A percentile compares a stretch with the other conserved stretches of the same genome.
Conservation (phyloP, 306 rosid genomes). For the Senna siamea region DNA sequence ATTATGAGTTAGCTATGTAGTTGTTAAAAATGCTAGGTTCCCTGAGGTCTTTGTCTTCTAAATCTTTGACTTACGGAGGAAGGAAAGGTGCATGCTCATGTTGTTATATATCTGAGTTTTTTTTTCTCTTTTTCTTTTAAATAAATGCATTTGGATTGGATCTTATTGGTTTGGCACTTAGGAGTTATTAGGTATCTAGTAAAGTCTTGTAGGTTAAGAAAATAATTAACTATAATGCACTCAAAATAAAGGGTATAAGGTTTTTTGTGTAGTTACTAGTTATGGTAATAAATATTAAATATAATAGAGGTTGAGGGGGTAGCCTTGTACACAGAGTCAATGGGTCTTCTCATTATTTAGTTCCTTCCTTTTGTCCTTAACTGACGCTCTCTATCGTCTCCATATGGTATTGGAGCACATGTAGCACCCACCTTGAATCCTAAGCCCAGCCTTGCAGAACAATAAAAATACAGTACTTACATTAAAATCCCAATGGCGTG, state of each 20-base stretch:
- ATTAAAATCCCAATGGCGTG: too few species aligned
- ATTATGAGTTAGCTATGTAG: not conserved
- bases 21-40: constrained; percentile 8
- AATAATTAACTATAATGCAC: not conserved
- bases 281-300: too few species aligned
- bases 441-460: not conserved
- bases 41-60: not conserved
- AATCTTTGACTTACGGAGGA: not conserved
- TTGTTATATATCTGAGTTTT: not conserved
- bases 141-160: not conserved
- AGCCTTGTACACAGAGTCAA: not conserved
- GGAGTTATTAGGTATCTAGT: not conserved
- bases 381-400: not conserved
- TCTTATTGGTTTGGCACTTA: not conserved
- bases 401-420: not conserved
- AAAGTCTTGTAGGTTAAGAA: not conserved
- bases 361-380: not conserved
- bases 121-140: not conserved
- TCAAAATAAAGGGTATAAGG: not conserved
- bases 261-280: not conserved
- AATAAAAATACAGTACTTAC: too few species aligned
- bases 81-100: not conserved
- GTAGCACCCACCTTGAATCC: not conserved
- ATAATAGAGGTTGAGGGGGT: not conserved
- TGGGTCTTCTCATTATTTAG: not conserved